Evolutionary conservation across 2,329 filamentous ascomycete species (phyloP), one percentile per base, ranked within the genome.

Genomic region (Talaromyces amestolkiae): DNA sequence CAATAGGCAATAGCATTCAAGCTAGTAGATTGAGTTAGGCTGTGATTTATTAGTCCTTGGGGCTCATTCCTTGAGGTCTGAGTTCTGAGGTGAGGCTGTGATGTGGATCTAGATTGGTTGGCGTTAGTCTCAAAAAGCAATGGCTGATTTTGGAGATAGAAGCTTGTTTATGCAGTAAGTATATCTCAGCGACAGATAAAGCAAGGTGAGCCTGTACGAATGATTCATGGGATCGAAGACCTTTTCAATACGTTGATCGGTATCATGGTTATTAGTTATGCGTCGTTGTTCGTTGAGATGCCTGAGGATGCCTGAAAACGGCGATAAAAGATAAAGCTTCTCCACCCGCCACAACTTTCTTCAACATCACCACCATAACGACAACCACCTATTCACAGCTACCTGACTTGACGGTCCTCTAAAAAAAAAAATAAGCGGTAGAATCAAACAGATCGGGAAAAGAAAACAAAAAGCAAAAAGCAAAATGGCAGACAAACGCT

Each of bases 401-500:
- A 7, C 5, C 27, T 11, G 2, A 37, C 31, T 35, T 7, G 8
- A 19, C 6, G 2, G 4, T 17, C 13, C 17, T 19, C 6, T 17
- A 41, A 53, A 15, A 17, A 41, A 27, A 3, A 53, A 15, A 17
- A 41, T 19, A 3, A 22, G 8, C 9, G 2, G 9, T 9, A 13
- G 2, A 43, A 13, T n/a, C 15, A 41, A 31, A 8, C 3, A 31
- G 1, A 24, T 24, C 22, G 19, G 31, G 39, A 22, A 22, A 22
- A 43, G 39, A 22, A 22, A 22, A 3, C 22, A 22, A 22, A 22
- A 3, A 22, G n/a, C 22, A 22, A 39, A 13, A 39, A 41, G 15
- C 8, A 58, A 24, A 59, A 59, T 59, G 56, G 35, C 56, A 45
- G 56, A 59, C 41, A 66, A 60, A 54, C 59, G 60, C 68, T 75